phyloP scores from a whole-genome alignment of 805 yeast species.

The Cyberlindnera euphorbiae region DNA sequence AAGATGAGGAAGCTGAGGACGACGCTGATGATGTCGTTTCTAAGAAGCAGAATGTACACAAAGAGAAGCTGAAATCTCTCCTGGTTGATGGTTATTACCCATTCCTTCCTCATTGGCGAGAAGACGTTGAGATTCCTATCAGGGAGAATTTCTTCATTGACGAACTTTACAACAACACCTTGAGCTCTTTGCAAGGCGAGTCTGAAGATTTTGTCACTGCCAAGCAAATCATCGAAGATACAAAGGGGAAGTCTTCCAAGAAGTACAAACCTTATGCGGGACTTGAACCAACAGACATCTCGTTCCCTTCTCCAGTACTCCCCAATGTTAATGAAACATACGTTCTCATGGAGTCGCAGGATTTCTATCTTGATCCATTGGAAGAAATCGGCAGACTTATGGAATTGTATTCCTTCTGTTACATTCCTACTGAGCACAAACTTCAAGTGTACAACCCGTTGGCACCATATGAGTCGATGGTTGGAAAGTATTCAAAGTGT shows the following conservation, averaged over 20 bases:
- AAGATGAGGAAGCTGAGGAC: conserved; percentile 2
- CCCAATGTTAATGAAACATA: conserved; percentile 49
- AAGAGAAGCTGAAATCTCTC: conserved; percentile 2
- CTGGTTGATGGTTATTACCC: conserved; percentile 25
- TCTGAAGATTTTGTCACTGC: conserved; percentile 16
- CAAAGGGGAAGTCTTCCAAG: conserved; percentile 9
- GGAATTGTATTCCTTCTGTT: conserved; percentile 37
- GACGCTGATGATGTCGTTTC: conserved; percentile 2
- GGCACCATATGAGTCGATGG: conserved; percentile 33
- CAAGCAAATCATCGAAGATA: conserved; percentile 15
- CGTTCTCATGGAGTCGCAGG: conserved; percentile 44
- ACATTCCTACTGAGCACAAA: conserved; percentile 35
- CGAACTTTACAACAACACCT: conserved; percentile 20
- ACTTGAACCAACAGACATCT: conserved; percentile 22
- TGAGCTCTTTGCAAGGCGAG: background rate
- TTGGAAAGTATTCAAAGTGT: conserved; percentile 34
- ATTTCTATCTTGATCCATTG: conserved; percentile 56
- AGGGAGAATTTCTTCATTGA: conserved; percentile 28
- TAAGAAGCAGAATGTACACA: conserved; percentile 3
- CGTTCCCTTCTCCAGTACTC: conserved; percentile 28
- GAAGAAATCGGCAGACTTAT: conserved; percentile 53
- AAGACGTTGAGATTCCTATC: conserved; percentile 23
- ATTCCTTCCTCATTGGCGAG: conserved; percentile 16
- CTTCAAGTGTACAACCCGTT: conserved; percentile 31
- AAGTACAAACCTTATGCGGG: conserved; percentile 28